Base-by-base conservation (phyloP, 495 filamentous ascomycete genomes). In the Physcia stellaris region DNA sequence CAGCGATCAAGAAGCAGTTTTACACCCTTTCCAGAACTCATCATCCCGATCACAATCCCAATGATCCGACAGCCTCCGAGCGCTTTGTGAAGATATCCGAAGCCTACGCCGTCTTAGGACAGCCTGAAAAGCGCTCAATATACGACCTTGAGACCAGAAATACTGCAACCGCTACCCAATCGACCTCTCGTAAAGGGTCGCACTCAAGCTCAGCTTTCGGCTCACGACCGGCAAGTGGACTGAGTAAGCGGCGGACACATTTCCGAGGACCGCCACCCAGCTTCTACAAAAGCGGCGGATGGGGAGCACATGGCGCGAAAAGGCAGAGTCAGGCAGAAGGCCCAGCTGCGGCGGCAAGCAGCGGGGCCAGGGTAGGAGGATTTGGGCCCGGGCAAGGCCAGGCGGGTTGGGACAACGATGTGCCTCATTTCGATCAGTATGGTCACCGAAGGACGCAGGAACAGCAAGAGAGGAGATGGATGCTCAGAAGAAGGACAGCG, bases 1-100 rank as follows among this genome's bases (percentile, higher is more conserved):
- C 60, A 2, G 84, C 92, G 30, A 87, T 98, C 35, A 98, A 95
- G 56, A 87, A 80, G 83, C 77, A 86, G 67, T 98, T 92, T 73
- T 95, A 93, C 71, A 51, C 65, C 47, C 81, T 98, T 55, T 94
- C 86, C 59, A 90, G 94, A 61, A 58, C 63, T 35, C 81, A 94
- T 73, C 90, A 98, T 65, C 90, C 90, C 11, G 90, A 98, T 72
- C 78, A 71, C 59, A 90, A 96, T 68, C 83, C 69, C 41, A 34
- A 61, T 42, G 78, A 93, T 62, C 79, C 82, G 1, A 55, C 65
- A 43, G 83, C 90, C 41, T 62, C 77, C 16, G 52, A 66, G 24
- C 83, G 80, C 55, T 98, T 98, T 71, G 73, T 87, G 60, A 63
- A 70, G 43, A 82, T 98, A 55, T 79, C 71, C 57, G 79, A 86